A percentile compares a stretch with the other conserved stretches of the same genome.
phyloP scores from a whole-genome alignment of 2,329 filamentous ascomycete genomes.

The Arachnomyces sp. region DNA sequence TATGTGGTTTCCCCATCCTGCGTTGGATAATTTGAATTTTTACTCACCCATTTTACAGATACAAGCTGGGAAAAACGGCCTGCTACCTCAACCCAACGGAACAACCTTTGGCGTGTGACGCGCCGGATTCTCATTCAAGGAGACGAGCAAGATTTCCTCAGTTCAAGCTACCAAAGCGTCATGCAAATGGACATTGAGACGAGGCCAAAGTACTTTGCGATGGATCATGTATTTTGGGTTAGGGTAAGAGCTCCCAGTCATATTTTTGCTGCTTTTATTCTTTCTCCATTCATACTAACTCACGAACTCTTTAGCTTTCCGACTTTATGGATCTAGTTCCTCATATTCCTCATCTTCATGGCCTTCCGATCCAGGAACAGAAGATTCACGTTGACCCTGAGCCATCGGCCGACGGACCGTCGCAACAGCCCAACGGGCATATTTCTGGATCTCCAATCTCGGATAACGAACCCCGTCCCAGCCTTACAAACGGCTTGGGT shows the following conservation, averaged over 20 bases:
- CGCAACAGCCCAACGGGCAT: constrained; percentile 26
- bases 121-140: constrained; percentile 38
- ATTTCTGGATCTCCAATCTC: constrained; percentile 15
- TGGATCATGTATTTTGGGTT: constrained; percentile 47
- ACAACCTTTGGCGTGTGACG: constrained; percentile 42
- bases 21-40: neutral
- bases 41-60: constrained; percentile 20
- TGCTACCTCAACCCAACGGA: constrained; percentile 35
- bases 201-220: constrained; percentile 40
- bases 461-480: constrained; percentile 14
- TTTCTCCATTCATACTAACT: constrained; percentile 12
- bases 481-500: constrained; percentile 20
- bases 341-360: constrained; percentile 41
- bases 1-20: constrained; percentile 15
- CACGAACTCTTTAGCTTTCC: constrained; percentile 30
- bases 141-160: constrained; percentile 30
- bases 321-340: constrained; percentile 45
- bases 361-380: constrained; percentile 30
- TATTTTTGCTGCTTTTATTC: neutral
- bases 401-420: constrained; percentile 17
- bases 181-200: constrained; percentile 37
- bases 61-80: constrained; percentile 40
- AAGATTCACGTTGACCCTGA: constrained; percentile 36
- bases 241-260: constrained; percentile 28
- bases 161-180: constrained; percentile 31